These are phyloP conservation scores for Lachnellula subtilissima DNA, from an alignment of 2,329 filamentous ascomycete genomes.

Conservation along the genomic window DNA sequence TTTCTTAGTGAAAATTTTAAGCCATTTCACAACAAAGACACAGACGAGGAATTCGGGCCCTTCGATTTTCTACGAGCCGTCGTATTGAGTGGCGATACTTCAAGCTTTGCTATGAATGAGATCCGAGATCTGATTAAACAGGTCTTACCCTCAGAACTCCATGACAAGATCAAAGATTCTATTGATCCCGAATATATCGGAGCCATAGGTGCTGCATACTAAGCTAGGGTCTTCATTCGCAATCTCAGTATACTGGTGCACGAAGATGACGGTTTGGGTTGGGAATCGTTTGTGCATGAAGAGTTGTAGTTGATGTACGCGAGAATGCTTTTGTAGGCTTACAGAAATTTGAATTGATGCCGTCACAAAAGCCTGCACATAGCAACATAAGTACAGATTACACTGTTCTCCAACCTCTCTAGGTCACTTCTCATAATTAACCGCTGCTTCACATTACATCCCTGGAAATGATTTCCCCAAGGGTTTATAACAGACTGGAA, in stretches of 20 bases:
- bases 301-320: not conserved
- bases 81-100: not conserved
- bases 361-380: no score
- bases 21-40: not conserved
- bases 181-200: not conserved
- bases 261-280: not conserved
- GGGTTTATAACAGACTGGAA: no score
- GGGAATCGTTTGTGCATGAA: not conserved
- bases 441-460: no score
- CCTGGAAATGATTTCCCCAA: no score
- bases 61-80: not conserved
- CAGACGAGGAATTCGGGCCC: not conserved
- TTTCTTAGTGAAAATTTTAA: not conserved
- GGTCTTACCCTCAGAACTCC: not conserved
- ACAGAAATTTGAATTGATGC: not conserved
- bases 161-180: not conserved
- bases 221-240: not conserved
- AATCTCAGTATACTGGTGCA: not conserved
- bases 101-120: not conserved
- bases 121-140: not conserved
- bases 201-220: not conserved
- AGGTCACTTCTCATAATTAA: no score
- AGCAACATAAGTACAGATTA: no score
- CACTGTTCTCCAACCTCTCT: no score
- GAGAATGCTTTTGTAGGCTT: not conserved